Evolutionary conservation across 2,329 filamentous ascomycete species (phyloP), one percentile per base, ranked within the genome.

Genomic region (Nothophoma quercina): DNA sequence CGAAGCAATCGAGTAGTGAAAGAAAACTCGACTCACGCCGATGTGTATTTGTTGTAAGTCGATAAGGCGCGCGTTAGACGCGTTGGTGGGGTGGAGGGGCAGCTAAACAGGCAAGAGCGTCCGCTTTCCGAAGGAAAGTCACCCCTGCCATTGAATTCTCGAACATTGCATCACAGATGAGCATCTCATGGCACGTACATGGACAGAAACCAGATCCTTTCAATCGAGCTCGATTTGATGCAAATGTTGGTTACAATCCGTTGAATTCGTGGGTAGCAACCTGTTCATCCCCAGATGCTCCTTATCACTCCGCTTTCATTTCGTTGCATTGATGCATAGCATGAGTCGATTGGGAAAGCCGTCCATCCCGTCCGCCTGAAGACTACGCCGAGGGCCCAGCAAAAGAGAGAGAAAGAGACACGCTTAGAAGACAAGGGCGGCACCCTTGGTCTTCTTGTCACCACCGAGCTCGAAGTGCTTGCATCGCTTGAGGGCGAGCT

Each of bases 371-470:
- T 51, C 65, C 67, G 63, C 69, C 69, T 62, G 62, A 68, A 71
- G 66, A 71, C 70, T 70, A 71, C 69, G 69, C 70, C 69, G 65
- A 72, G 65, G 70, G 65, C 67, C 69, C 64, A 72, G 65, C 68
- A 72, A 71, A 71, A 71, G 69, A 69, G 66, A 70, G 68, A 73
- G 65, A 67, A 73, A 66, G 67, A 62, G 81, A 81, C 75, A 78
- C 81, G 85, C 83, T 88, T 96, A 99, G 88, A 99, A 99, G 76
- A 99, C 95, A 77, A 99, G 88, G 82, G 95, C 95, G 75, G 95
- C 95, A 89, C 95, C 95, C 92, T 99, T 99, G 75, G 95, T 99
- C 91, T 99, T 99, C 93, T 99, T 99, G 89, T 99, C 95, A 88
- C 95, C 95, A 88, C 95, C 95, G 77, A 99, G 85, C 86, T 99